Percentiles rank a stretch among this genome's conserved stretches.
Evolutionary conservation across 2,329 filamentous ascomycete genomes (phyloP).

Genomic region (Fusarium temperatum): DNA sequence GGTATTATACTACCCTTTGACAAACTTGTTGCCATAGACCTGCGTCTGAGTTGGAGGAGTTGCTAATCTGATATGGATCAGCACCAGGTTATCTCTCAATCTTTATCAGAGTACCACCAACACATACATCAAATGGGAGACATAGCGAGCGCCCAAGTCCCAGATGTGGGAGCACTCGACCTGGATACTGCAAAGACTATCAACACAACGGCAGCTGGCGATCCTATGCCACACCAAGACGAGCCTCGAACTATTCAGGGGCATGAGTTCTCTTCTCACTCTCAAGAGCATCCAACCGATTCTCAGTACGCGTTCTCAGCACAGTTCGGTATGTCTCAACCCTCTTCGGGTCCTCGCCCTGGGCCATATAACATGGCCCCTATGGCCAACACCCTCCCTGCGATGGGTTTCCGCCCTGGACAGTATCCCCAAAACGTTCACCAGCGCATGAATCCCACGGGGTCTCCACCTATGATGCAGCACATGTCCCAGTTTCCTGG

Average conservation of each 20-base stretch:
- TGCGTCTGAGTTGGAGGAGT: neutral
- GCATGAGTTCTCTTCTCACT: constrained; percentile 28
- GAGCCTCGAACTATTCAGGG: constrained; percentile 31
- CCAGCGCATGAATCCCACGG: constrained; percentile 47
- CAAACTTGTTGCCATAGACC: neutral
- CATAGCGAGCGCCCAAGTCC: constrained; percentile 24
- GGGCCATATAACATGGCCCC: constrained; percentile 58
- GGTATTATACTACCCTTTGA: neutral
- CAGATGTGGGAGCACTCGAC: constrained; percentile 18
- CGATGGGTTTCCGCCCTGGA: constrained; percentile 50
- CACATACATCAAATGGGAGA: constrained; percentile 36
- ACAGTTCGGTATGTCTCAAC: constrained; percentile 54
- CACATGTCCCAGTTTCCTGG: constrained; percentile 53
- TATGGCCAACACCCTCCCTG: constrained; percentile 57
- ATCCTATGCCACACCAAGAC: constrained; percentile 5
- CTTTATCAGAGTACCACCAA: neutral
- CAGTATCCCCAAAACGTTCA: constrained; percentile 50
- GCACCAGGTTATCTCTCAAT: neutral
- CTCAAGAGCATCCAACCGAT: constrained; percentile 42
- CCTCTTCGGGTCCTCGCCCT: constrained; percentile 31
- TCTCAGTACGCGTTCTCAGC: constrained; percentile 52
- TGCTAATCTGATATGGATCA: constrained; percentile 8
- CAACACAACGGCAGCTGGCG: constrained; percentile 1
- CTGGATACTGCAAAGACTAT: constrained; percentile 11
- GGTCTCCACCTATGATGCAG: constrained; percentile 51